These are phyloP conservation scores for Candida palmyrensis DNA, from an alignment of 805 yeast species.

Conservation along the genomic window DNA sequence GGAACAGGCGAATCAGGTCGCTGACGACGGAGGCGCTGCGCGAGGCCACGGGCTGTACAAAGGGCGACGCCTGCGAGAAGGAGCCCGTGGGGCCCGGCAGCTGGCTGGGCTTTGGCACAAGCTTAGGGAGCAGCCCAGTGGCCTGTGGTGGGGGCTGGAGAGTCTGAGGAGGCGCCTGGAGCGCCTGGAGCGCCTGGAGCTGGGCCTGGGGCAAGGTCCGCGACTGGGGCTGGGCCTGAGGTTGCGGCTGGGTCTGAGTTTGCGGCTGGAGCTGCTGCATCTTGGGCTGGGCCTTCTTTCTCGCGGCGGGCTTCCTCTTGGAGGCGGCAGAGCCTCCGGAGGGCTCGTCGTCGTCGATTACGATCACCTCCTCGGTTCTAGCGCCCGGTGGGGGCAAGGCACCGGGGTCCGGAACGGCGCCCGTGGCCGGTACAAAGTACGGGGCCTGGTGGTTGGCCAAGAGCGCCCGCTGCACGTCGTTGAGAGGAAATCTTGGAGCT, in stretches of 20 bases:
- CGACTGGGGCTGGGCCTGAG: slow-evolving; percentile 1
- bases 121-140: slow-evolving; percentile 13
- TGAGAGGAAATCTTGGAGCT: no score
- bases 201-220: no score
- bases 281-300: no score
- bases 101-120: slow-evolving; percentile 3
- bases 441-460: no score
- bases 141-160: neutral
- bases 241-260: slow-evolving; percentile 5
- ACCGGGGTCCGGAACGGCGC: no score
- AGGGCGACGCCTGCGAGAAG: neutral
- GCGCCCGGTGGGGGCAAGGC: no score
- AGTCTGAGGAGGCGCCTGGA: no score
- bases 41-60: neutral
- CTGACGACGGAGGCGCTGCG: slow-evolving; percentile 4
- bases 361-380: slow-evolving; percentile 1
- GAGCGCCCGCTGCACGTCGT: no score
- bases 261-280: no score
- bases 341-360: slow-evolving; percentile 7
- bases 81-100: slow-evolving; percentile 4
- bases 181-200: no score
- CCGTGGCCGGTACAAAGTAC: no score
- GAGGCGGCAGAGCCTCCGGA: slow-evolving; percentile 8
- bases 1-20: slow-evolving; percentile 28
- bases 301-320: slow-evolving; percentile 3